A percentile compares a stretch with the other conserved stretches of the same genome.
phyloP scores from a whole-genome alignment of 148 eudicot genomes.

The Rhododendron molle region DNA sequence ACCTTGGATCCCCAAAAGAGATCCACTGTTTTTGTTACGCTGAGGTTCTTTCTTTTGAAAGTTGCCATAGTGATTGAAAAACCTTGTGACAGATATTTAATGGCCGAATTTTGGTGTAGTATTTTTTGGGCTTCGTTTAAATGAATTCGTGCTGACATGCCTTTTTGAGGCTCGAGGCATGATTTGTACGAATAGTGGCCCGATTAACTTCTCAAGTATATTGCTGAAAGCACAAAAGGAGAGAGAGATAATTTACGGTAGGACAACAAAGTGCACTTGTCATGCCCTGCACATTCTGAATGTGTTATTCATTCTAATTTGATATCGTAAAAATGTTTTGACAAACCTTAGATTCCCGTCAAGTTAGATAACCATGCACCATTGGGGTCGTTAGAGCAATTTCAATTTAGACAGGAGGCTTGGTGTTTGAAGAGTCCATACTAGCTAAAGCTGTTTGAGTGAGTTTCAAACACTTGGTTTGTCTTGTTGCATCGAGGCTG shows the following conservation, averaged over 20 bases:
- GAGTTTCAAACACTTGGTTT: background rate
- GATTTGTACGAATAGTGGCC: background rate
- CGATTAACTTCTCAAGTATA: background rate
- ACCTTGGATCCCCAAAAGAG: background rate
- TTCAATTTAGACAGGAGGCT: background rate
- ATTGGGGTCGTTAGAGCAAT: background rate
- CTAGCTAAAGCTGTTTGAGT: background rate
- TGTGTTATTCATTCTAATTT: background rate
- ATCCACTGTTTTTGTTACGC: background rate
- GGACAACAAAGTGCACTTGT: background rate
- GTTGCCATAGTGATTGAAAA: background rate
- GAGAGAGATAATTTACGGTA: background rate
- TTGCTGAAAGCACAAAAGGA: background rate
- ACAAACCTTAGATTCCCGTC: background rate
- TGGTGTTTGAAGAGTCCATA: background rate
- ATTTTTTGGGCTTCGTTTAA: background rate
- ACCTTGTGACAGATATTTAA: background rate
- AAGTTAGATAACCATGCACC: background rate
- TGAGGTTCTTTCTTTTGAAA: background rate
- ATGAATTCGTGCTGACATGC: background rate
- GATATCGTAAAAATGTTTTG: background rate
- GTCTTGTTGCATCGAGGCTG: background rate
- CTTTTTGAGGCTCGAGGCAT: background rate
- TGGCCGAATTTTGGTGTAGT: background rate
- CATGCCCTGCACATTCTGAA: background rate